A percentile compares a stretch with the other conserved stretches of the same genome.
Evolutionary conservation across 164 flowering plant genomes (phyloP).

Genomic region (Vitis rupestris): DNA sequence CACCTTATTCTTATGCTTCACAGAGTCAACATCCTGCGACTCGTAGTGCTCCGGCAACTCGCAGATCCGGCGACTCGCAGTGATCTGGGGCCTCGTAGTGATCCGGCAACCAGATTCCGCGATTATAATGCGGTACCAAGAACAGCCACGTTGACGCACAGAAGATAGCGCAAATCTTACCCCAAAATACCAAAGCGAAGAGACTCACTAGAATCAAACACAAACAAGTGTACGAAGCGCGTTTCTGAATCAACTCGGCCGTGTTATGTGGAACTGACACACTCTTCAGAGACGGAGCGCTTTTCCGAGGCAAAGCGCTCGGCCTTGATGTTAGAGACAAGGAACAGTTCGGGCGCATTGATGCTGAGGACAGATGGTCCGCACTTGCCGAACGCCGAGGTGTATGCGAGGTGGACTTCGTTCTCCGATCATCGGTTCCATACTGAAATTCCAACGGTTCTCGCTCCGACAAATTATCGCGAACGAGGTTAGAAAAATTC

Average conservation of each 20-base stretch:
- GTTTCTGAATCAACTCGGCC: background rate
- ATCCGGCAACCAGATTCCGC: background rate
- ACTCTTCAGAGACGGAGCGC: background rate
- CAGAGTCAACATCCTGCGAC: conserved; percentile 7
- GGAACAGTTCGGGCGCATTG: background rate
- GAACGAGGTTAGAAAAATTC: background rate
- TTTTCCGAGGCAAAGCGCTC: background rate
- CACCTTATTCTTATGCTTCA: conserved; percentile 31
- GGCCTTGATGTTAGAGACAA: background rate
- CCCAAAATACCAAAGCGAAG: conserved; percentile 32
- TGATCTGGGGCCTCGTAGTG: too few species aligned
- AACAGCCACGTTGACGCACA: conserved; percentile 33
- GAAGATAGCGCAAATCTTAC: conserved; percentile 31
- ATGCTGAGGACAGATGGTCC: too few species aligned
- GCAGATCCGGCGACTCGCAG: too few species aligned
- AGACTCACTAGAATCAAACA: conserved; percentile 24
- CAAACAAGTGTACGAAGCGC: background rate
- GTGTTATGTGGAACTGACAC: background rate
- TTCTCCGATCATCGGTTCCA: too few species aligned
- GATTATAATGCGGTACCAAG: conserved; percentile 6
- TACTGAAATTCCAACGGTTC: background rate
- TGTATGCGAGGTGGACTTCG: too few species aligned
- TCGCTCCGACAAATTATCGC: background rate
- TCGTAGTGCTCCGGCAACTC: too few species aligned
- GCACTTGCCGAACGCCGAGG: too few species aligned